Conservation (phyloP, 495 filamentous ascomycete species). For the Trichocladium uniseriatum region DNA sequence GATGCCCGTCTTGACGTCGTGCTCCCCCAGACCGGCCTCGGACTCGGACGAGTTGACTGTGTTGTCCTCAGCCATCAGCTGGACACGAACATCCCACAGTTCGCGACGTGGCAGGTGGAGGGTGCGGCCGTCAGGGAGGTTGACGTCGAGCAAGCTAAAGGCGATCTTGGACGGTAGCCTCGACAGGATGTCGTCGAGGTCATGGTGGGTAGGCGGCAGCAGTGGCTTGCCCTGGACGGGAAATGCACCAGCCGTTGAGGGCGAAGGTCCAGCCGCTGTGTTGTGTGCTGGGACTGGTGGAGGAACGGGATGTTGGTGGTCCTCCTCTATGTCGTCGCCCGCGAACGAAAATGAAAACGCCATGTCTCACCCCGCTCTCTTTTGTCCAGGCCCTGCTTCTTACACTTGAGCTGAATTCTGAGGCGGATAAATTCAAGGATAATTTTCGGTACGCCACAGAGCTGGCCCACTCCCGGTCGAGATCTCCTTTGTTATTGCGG, state of each 20-base stretch:
- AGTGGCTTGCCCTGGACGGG: constrained; percentile 40
- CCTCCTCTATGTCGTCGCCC: constrained; percentile 74
- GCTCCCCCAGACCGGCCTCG: constrained; percentile 55
- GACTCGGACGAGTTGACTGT: constrained; percentile 28
- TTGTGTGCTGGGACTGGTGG: constrained; percentile 10
- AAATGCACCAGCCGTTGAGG: constrained; percentile 36
- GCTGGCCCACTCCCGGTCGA: too few relatives aligned
- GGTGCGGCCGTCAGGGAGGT: constrained; percentile 33
- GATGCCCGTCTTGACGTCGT: constrained; percentile 79
- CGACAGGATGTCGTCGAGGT: constrained; percentile 47
- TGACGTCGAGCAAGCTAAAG: constrained; percentile 54
- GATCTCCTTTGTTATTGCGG: too few relatives aligned
- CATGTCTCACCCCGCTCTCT: background rate
- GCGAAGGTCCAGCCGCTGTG: constrained; percentile 8
- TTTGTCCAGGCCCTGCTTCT: background rate
- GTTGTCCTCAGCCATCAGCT: constrained; percentile 82
- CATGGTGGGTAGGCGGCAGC: constrained; percentile 37
- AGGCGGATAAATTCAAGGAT: background rate
- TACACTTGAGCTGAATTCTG: background rate
- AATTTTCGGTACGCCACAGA: background rate
- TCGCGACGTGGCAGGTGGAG: constrained; percentile 70
- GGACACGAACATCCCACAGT: constrained; percentile 85
- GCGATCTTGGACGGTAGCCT: constrained; percentile 70
- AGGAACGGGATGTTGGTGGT: constrained; percentile 33
- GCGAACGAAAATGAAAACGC: constrained; percentile 72